Evolutionary conservation across 169 alveolate species (phyloP).

Genomic region (Plasmodium adleri): DNA sequence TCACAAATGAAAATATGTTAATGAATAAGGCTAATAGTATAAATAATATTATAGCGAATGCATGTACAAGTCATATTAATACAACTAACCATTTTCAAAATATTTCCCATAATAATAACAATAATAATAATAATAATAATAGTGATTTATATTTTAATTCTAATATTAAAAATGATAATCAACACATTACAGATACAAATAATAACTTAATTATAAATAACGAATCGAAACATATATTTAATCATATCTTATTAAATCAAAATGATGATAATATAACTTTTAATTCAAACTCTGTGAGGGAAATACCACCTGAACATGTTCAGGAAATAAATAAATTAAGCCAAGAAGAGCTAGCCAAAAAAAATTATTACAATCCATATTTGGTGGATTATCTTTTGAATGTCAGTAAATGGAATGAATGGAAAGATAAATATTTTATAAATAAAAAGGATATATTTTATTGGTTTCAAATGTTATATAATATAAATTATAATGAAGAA

Average conservation of each 20-base stretch:
- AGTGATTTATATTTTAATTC: background rate
- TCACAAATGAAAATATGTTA: no score
- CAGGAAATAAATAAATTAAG: background rate
- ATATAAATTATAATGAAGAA: conserved; percentile 14
- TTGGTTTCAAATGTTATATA: conserved; percentile 40
- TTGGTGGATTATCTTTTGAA: conserved; percentile 17
- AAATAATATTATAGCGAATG: no score
- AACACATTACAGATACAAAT: background rate
- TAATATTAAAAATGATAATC: no score
- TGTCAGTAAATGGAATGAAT: background rate
- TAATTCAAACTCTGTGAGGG: no score
- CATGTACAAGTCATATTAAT: no score
- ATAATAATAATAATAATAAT: background rate
- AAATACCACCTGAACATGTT: no score
- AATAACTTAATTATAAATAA: background rate
- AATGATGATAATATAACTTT: no score
- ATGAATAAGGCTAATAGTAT: no score
- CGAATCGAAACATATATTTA: no score
- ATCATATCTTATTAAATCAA: no score
- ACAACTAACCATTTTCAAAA: no score
- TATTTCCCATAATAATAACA: background rate
- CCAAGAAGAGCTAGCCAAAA: background rate
- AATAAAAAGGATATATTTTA: conserved; percentile 18
- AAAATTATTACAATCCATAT: conserved; percentile 1
- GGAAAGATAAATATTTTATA: conserved; percentile 16